These are phyloP conservation scores for Solanum hybrid DNA, from an alignment of 305 asterid species.

Conservation along the genomic window DNA sequence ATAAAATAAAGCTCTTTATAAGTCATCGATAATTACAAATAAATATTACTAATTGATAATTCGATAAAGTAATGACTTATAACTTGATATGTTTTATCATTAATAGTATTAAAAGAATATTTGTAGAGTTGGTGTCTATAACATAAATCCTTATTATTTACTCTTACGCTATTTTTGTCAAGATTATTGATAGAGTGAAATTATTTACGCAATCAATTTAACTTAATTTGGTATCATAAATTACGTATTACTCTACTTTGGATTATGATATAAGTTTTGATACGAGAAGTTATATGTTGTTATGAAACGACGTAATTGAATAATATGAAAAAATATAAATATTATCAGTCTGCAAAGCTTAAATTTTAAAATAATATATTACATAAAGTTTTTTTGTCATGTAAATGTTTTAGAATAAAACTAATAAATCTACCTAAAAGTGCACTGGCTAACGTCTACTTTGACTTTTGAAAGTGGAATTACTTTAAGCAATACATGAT, in stretches of 20 bases:
- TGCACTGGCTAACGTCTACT: background rate
- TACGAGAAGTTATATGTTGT: background rate
- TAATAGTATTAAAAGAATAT: background rate
- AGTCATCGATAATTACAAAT: background rate
- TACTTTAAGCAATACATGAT: background rate
- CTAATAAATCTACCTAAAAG: background rate
- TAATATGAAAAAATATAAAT: background rate
- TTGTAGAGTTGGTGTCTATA: background rate
- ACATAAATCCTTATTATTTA: background rate
- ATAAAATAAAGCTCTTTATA: background rate
- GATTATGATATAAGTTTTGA: background rate
- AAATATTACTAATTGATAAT: background rate
- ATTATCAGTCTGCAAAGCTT: background rate
- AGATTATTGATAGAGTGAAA: background rate
- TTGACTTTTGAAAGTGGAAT: background rate
- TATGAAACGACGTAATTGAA: background rate
- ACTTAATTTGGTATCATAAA: background rate
- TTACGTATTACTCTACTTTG: background rate
- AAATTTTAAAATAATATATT: background rate
- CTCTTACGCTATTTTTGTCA: background rate
- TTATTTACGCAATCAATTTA: background rate
- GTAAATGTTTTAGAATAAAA: background rate
- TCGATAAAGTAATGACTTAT: background rate
- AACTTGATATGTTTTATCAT: background rate
- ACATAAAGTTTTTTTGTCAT: background rate